Conservation (phyloP, 257 asterid genomes). For the Nicotiana otophora region DNA sequence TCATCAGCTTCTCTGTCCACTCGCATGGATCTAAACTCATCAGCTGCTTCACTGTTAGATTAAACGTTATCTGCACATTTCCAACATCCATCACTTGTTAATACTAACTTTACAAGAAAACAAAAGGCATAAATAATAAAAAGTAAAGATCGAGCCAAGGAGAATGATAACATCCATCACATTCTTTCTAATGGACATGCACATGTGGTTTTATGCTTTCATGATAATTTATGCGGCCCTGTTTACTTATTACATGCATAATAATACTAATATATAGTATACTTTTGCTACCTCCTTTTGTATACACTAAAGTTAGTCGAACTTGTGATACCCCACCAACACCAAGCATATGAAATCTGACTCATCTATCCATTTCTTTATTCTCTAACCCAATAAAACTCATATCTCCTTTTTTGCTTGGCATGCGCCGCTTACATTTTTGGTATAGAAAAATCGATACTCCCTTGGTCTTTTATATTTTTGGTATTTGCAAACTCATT, state of each 20-base stretch:
- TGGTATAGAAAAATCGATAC: too few species aligned
- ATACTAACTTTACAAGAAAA: not conserved
- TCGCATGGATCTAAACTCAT: conserved; percentile 99
- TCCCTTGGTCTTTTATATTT: not conserved
- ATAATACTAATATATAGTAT: not conserved
- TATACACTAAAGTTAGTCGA: not conserved
- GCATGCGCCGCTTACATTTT: not conserved
- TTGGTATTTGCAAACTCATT: not conserved
- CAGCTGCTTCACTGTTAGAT: conserved; percentile 84
- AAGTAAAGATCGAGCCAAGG: conserved; percentile 24
- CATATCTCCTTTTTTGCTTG: not conserved
- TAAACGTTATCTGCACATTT: conserved; percentile 78
- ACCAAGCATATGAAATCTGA: conserved; percentile 29
- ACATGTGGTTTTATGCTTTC: conserved; percentile 60
- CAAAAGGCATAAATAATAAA: conserved; percentile 30
- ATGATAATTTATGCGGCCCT: not conserved
- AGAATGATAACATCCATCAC: conserved; percentile 43
- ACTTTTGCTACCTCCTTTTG: not conserved
- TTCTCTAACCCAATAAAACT: not conserved
- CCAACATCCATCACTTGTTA: not conserved
- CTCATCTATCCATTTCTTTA: conserved; percentile 23
- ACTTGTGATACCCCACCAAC: not conserved
- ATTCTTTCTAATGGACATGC: conserved; percentile 27
- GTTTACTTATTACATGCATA: not conserved
- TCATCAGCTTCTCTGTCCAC: conserved; percentile 96